Evolutionary conservation across 2,329 filamentous ascomycete genomes (phyloP).

Genomic region (Hymenoscyphus fructigenus): DNA sequence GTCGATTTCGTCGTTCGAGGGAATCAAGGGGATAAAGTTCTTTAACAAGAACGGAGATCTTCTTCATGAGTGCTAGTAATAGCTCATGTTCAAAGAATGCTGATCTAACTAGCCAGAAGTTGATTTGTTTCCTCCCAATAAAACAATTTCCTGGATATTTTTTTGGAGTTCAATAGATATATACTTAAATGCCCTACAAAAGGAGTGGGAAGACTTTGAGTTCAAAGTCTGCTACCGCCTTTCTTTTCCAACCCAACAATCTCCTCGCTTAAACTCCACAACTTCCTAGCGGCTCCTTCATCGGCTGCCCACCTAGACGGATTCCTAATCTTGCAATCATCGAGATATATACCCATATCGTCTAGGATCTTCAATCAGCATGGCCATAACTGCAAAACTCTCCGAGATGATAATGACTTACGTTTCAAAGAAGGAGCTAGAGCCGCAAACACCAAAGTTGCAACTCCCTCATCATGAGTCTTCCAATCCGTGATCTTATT

Average conservation of each 20-base stretch:
- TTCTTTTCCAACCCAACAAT: slow-evolving; percentile 11
- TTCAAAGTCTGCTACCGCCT: not conserved
- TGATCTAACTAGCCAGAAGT: too few species aligned
- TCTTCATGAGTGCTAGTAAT: not conserved
- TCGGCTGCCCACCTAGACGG: slow-evolving; percentile 21
- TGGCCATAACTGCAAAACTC: not conserved
- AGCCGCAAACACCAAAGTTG: slow-evolving; percentile 16
- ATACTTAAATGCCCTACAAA: not conserved
- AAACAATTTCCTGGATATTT: too few species aligned
- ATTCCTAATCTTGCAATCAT: slow-evolving; percentile 20
- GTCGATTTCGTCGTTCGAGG: not conserved
- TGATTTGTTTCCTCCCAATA: too few species aligned
- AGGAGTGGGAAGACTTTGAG: too few species aligned
- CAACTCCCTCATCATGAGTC: slow-evolving; percentile 18
- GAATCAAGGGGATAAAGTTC: not conserved
- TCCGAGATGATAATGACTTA: not conserved
- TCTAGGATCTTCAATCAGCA: slow-evolving; percentile 6
- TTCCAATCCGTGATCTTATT: slow-evolving; percentile 14
- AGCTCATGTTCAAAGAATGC: not conserved
- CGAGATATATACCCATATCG: slow-evolving; percentile 18
- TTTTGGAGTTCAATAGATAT: not conserved
- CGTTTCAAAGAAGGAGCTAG: slow-evolving; percentile 13
- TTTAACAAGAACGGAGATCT: not conserved
- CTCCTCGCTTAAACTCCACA: slow-evolving; percentile 25
- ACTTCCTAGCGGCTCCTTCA: slow-evolving; percentile 19